Evolutionary conservation across 176 grass and related monocot species (phyloP), one percentile per base, ranked within the genome.

Genomic region (Carex kokanica): DNA sequence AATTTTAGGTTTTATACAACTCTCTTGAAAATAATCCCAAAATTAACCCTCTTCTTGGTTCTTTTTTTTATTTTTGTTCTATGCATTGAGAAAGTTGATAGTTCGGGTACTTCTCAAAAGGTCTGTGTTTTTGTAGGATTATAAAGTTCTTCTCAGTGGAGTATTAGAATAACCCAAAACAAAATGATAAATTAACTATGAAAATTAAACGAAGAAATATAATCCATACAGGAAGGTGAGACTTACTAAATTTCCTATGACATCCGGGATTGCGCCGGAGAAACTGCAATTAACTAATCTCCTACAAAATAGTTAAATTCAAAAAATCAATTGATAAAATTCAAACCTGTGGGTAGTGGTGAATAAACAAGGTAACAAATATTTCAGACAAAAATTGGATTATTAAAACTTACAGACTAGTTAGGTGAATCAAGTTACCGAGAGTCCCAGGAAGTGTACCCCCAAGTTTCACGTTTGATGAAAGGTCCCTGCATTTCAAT

Each of bases 401-500:
- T 43, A 67, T 74, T 43, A 23, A 9, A 60, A 91, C 92, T 90
- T 91, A 97, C 92, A 97, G 78, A 3, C 0, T 23, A 5, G 32
- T 18, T 79, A 97, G 95, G 15, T 91, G 20, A 88, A 66, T 27
- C 64, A 97, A 87, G 32, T 92, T 91, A 55, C 88, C 88, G 32
- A 97, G 90, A 65, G 85, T 79, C 31, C 41, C 8, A 38, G 94
- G 69, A 41, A 97, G 69, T 63, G 82, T 79, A 20, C 90, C 92
- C 10, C 34, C 58, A 75, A 92, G 87, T 17, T 17, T 53, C 40
- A 6, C 2, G 18, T 97, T 97, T 56, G 90, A 90, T 60, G 94
- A 97, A 29, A 97, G 64, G 86, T 97, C 92, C 83, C 94, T 97
- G 85, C 51, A 92, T 70, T 74, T 60, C 32, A 71, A 84, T 29